Percentiles rank a stretch among this genome's conserved stretches.
phyloP scores from a whole-genome alignment of 129 eudicot species.

The Ambrosia trifida region DNA sequence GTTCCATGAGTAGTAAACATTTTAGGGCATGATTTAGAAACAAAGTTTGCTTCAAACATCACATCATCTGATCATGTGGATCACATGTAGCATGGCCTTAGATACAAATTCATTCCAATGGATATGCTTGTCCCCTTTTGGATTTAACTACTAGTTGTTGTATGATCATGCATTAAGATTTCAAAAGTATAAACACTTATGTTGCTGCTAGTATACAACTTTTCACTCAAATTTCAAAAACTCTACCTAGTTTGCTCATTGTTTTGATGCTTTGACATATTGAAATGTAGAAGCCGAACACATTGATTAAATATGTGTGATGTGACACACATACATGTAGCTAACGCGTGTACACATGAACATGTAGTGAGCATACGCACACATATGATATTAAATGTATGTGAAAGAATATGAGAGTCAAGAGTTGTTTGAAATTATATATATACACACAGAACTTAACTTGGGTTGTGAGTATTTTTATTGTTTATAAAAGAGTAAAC shows the following conservation, averaged over 20 bases:
- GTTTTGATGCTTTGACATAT: neutral
- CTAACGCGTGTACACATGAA: neutral
- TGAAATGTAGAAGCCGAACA: neutral
- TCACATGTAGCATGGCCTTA: constrained; percentile 28
- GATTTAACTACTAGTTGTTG: constrained; percentile 24
- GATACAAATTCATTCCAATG: constrained; percentile 26
- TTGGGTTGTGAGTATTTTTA: too few relatives aligned
- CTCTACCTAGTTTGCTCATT: neutral
- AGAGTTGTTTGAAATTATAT: neutral
- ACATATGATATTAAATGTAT: neutral
- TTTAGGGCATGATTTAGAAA: constrained; percentile 20
- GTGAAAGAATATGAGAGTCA: neutral
- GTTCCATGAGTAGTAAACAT: constrained; percentile 32
- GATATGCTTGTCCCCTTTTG: constrained; percentile 28
- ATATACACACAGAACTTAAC: too few relatives aligned
- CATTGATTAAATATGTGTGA: neutral
- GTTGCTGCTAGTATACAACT: neutral
- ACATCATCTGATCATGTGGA: constrained; percentile 30
- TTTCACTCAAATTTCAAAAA: neutral
- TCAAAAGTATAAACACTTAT: too few relatives aligned
- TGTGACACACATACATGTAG: neutral
- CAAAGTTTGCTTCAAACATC: constrained; percentile 26
- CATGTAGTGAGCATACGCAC: neutral
- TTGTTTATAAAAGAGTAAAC: too few relatives aligned
- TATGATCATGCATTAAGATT: neutral